Percentiles rank a stretch among this genome's conserved stretches.
These are phyloP conservation scores for Fusarium caatingaense DNA, from an alignment of 2,329 filamentous ascomycete species.

Conservation along the genomic window DNA sequence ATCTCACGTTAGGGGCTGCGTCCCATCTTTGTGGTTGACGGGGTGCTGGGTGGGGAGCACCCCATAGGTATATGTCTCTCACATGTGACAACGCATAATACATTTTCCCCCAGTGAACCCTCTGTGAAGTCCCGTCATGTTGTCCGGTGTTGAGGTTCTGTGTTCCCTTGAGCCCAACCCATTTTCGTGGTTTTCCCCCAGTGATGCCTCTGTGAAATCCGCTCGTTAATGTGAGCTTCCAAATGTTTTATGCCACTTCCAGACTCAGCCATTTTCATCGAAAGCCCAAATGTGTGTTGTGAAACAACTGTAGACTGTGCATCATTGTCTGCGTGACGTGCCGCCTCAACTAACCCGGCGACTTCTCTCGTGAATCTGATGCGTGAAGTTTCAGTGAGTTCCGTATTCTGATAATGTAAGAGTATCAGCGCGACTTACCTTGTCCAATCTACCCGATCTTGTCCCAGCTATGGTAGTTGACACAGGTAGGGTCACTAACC, in stretches of 20 bases:
- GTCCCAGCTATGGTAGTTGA: neutral
- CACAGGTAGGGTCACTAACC: neutral
- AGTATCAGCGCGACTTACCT: neutral
- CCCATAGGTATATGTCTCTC: slow-evolving; percentile 1
- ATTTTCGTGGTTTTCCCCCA: neutral
- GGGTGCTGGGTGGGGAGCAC: neutral
- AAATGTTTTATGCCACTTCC: neutral
- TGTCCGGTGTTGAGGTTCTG: too few species aligned
- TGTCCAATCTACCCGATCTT: neutral
- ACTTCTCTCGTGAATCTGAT: slow-evolving; percentile 1
- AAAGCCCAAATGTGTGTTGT: neutral
- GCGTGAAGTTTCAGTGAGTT: neutral
- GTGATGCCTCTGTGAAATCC: neutral
- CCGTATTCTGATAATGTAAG: rapidly evolving
- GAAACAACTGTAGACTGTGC: slow-evolving; percentile 2
- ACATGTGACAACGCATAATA: slow-evolving; percentile 3
- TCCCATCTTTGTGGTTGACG: neutral
- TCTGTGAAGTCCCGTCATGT: neutral
- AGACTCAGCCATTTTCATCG: slow-evolving; percentile 9
- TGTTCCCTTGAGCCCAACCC: too few species aligned
- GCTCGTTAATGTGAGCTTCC: slow-evolving; percentile 1
- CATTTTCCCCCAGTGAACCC: slow-evolving; percentile 9
- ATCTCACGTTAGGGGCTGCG: neutral
- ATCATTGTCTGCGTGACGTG: slow-evolving; percentile 16
- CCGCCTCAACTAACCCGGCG: neutral